Evolutionary conservation across 768 basidiomycete genomes (phyloP), one percentile per base, ranked within the genome.

Genomic region (Pulveroboletus sp.): DNA sequence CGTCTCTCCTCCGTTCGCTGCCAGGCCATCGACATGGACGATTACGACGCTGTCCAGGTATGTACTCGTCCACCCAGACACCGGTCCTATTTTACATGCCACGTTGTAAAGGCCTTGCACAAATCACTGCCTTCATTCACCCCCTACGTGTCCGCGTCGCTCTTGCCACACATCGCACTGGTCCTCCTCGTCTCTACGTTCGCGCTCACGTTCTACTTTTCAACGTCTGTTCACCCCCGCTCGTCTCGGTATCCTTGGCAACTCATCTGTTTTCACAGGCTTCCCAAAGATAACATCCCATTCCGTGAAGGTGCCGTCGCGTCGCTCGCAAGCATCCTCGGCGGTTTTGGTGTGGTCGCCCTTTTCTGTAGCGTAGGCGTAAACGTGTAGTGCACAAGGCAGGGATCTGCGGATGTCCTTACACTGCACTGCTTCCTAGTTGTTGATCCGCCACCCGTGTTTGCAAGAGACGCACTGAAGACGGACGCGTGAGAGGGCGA

Each of bases 321-420:
- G 0, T 69, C 79, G 36, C 65, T 81, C 11, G 92, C 90, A 24
- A 91, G 89, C 66, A 55, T 82, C 36, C 80, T 93, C 21, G 90
- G 85, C 27, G 93, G 93, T 8, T 89, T 91, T 58, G 93, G 93
- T 46, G 79, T 93, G 58, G 89, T 95, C 27, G 85, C 89, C 38
- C 78, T 95, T 49, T 95, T 96, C 69, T 65, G 62, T 55, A 60
- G 46, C 24, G 63, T 50, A 57, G 63, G 62, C 35, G 62, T 65
- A 53, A 65, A 65, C 62, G 57, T 60, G 60, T 62, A 62, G 46
- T 51, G 39, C 59, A 58, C 59, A 51, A 53, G 57, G 53, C 54
- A 11, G 36, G 17, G 38, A 42, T 27, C 39, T 4, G 21, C 21
- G 6, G 44, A 4, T 27, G 8, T 38, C 30, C 38, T 36, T 39